Evolutionary conservation across 2,329 filamentous ascomycete genomes (phyloP).

Genomic region (Penicillium sp.): DNA sequence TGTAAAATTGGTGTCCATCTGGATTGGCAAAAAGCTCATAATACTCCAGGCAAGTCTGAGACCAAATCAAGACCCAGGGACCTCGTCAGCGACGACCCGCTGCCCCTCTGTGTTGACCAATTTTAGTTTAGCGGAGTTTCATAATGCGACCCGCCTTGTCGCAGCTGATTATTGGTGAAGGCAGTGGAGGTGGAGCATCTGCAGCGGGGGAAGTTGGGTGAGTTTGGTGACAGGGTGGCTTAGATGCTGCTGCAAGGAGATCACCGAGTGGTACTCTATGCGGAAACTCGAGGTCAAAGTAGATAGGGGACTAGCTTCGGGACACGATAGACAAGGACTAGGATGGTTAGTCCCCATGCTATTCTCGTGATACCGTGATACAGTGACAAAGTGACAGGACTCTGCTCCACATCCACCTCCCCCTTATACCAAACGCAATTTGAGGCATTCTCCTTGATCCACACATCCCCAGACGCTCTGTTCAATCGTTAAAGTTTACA

Average conservation of each 20-base stretch:
- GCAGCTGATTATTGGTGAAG: constrained; percentile 1
- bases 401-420: neutral
- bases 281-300: no score
- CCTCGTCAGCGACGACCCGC: constrained; percentile 23
- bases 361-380: no score
- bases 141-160: constrained; percentile 16
- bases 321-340: no score
- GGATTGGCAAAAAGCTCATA: neutral
- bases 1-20: neutral
- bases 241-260: neutral
- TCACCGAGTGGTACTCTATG: neutral
- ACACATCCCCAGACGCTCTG: constrained; percentile 1
- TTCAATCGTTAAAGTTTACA: neutral
- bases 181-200: neutral
- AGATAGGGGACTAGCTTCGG: no score
- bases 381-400: neutral
- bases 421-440: neutral
- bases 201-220: neutral
- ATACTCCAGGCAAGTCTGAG: neutral
- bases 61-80: neutral
- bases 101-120: constrained; percentile 5
- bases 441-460: constrained; percentile 1
- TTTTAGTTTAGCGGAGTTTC: constrained; percentile 21
- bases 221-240: neutral
- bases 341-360: no score